Base-by-base conservation (phyloP, 768 basidiomycete species). In the Mycena epipterygia region DNA sequence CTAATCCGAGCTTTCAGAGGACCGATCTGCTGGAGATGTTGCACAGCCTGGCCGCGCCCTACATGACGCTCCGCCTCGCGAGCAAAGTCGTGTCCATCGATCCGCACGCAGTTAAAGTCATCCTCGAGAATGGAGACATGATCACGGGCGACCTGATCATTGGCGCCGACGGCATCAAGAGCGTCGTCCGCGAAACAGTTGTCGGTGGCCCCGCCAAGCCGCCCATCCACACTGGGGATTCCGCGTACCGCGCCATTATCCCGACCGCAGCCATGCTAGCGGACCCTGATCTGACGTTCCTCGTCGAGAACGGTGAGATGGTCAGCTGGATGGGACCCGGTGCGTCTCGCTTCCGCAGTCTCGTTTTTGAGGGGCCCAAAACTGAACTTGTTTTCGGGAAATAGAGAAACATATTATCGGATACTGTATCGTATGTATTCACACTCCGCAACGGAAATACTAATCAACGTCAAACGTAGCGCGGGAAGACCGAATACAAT, bases 291-390 rank as follows among this genome's bases (percentile, higher is more conserved):
- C 81, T 92, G 30, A 81, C 78, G 66, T 64, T 76, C 2, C 79
- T 92, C 16, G 83, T 90, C 0, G 89, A 91, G 17, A 77, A 74
- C 1, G 81, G 86, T 0, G 86, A 89, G 64, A 86, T 88, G 83
- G 87, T 86, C 0, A 84, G 81, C 0, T 92, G 91, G 91, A 86
- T 91, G 82, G 90, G 87, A 2, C 88, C 90, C 0, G 63, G 80
- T 67, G 39, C 29, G 48, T 51, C 17, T 52, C 9, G n/a, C 25
- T 30, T 65, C 17, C 19, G 13, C 11, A n/a, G 27, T 29, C n/a
- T 19, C n/a, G n/a, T n/a, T n/a, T n/a, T n/a, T n/a, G n/a, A n/a
- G n/a, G n/a, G n/a, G n/a, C n/a, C 8, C 1, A 14, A 27, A 2
- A 30, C 14, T 8, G 39, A 4, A 13, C 13, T 32, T 39, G 3